Base-by-base conservation (phyloP, 2,329 filamentous ascomycete genomes). In the Gaeumannomyces tritici region DNA sequence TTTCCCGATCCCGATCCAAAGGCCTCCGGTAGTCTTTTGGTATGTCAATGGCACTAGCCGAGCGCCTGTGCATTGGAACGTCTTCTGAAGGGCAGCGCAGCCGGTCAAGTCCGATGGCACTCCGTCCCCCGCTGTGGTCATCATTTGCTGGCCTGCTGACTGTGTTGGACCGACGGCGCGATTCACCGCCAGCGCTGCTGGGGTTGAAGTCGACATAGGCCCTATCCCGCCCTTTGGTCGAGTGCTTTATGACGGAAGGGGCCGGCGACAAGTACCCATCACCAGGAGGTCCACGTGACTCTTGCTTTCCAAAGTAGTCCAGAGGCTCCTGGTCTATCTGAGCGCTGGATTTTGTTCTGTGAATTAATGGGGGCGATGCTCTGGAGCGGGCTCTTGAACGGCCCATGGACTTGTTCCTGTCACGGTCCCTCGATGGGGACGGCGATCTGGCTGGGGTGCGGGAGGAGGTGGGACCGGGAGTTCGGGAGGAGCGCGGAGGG, bases 191-290 rank as follows among this genome's bases (percentile, higher is more conserved):
- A 29, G 54, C 7, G 13, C 28, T 11, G 42, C 24, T 57, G 54
- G 55, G 29, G 26, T 65, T 68, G 59, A 67, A 68, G 33, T 75
- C 70, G 63, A 75, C 73, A 61, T 80, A 80, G 0, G 71, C 67
- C 61, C 77, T 75, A 54, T 82, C 79, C 2, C 79, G 75, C 5
- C 77, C 74, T 4, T 72, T 72, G 13, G 74, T 70, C 0, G 74
- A 71, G 42, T 75, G 74, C 60, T 76, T 79, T 31, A 76, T 75
- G 2, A 78, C 69, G 3, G 78, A 71, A 0, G 80, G 79, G 54
- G 54, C 26, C 12, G 54, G 60, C 0, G 78, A 77, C 7, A 79
- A 65, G 29, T 74, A 69, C 0, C 69, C 70, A 55, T 78, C 74
- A 6, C 72, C 71, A 62, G 57, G 69, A 62, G 35, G 72, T 69